Percentiles rank a stretch among this genome's conserved stretches.
Evolutionary conservation across 192 early-diverging fungal genomes (phyloP).

Genomic region (Lobosporangium transversale): DNA sequence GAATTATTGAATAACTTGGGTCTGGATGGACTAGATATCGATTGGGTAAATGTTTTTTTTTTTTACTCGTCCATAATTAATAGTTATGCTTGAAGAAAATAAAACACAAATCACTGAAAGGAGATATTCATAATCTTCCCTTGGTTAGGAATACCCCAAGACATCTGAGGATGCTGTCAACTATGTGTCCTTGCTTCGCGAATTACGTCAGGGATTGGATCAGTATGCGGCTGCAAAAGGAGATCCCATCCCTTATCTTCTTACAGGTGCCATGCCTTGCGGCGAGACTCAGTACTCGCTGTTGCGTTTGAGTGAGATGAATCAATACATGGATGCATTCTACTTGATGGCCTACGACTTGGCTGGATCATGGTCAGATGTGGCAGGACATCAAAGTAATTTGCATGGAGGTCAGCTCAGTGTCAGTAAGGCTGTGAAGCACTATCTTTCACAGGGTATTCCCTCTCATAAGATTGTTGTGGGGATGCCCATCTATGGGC

Average conservation of each 20-base stretch:
- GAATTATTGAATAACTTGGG: constrained; percentile 59
- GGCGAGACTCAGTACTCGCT: constrained; percentile 70
- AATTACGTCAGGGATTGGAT: constrained; percentile 78
- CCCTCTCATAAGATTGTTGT: constrained; percentile 87
- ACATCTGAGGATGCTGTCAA: constrained; percentile 80
- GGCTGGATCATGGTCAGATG: constrained; percentile 69
- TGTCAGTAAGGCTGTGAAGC: constrained; percentile 75
- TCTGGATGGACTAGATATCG: constrained; percentile 65
- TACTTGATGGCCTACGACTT: constrained; percentile 96
- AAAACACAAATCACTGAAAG: neutral
- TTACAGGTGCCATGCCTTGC: constrained; percentile 76
- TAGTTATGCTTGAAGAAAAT: neutral
- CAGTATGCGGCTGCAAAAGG: constrained; percentile 52
- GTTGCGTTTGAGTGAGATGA: constrained; percentile 68
- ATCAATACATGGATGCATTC: constrained; percentile 76
- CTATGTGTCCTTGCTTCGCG: constrained; percentile 78
- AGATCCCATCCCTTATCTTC: constrained; percentile 59
- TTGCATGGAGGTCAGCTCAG: constrained; percentile 72
- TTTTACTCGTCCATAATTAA: neutral
- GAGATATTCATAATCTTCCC: neutral
- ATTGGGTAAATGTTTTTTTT: constrained; percentile 33
- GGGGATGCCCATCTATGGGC: constrained; percentile 92
- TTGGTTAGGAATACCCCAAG: constrained; percentile 79
- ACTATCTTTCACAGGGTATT: constrained; percentile 78
- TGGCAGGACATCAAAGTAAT: constrained; percentile 89